A percentile compares a stretch with the other conserved stretches of the same genome.
phyloP scores from a whole-genome alignment of 768 basidiomycete species.

The Dacryopinax spathularia region DNA sequence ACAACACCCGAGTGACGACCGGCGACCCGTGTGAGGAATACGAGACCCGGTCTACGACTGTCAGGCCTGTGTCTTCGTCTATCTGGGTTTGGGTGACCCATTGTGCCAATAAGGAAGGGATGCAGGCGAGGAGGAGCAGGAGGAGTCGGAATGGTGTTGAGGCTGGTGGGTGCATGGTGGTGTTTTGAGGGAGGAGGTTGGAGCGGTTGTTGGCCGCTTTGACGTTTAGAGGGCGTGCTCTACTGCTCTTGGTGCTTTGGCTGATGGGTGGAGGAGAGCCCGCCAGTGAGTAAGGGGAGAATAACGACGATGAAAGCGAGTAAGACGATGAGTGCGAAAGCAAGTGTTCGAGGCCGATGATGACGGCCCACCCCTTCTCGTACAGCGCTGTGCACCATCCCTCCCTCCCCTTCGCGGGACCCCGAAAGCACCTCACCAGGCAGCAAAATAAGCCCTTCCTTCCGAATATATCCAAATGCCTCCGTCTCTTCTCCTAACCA shows the following conservation, averaged over 20 bases:
- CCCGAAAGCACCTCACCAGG: too few species aligned
- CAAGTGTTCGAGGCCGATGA: not conserved
- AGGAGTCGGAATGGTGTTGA: not conserved
- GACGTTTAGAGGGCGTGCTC: not conserved
- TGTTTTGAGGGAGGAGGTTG: not conserved
- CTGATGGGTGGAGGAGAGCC: not conserved
- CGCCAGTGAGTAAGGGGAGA: not conserved
- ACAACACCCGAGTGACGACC: not conserved
- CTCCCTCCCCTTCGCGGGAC: too few species aligned
- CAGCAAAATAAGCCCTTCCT: not conserved
- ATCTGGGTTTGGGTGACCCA: not conserved
- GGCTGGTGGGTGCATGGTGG: too few species aligned
- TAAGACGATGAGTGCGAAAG: not conserved
- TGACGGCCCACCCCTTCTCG: not conserved
- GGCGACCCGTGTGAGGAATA: not conserved
- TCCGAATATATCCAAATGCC: not conserved
- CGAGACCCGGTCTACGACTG: not conserved
- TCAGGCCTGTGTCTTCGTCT: not conserved
- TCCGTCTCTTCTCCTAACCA: not conserved
- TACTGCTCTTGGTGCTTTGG: not conserved
- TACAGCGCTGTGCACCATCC: not conserved
- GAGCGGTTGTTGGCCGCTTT: not conserved
- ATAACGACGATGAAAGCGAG: not conserved
- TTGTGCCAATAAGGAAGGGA: not conserved
- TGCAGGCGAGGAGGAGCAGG: not conserved